Evolutionary conservation across 306 rosid genomes (phyloP).

Genomic region (Rubus idaeus): DNA sequence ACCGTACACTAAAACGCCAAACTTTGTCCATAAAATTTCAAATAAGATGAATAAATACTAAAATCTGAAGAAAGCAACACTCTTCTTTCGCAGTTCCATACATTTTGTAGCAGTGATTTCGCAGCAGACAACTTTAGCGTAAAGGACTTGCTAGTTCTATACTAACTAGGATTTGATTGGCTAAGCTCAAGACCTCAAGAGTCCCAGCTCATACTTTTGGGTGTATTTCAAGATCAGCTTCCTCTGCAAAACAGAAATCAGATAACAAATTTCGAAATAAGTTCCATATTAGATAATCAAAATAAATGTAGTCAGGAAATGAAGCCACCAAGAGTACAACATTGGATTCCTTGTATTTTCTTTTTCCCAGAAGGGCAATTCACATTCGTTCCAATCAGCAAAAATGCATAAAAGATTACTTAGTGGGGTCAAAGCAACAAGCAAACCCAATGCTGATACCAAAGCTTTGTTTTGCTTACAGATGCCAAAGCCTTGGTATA

Average conservation of each 20-base stretch:
- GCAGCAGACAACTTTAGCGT: background rate
- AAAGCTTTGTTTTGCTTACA: background rate
- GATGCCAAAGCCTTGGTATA: background rate
- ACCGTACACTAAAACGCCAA: conserved; percentile 1
- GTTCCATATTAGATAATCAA: background rate
- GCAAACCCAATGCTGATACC: background rate
- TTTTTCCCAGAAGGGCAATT: background rate
- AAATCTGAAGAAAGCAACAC: conserved; percentile 5
- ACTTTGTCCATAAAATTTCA: conserved; percentile 18
- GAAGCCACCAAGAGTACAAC: background rate
- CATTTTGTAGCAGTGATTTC: background rate
- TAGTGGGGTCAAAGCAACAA: background rate
- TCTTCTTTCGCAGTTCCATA: conserved; percentile 15
- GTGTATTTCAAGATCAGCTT: conserved; percentile 73
- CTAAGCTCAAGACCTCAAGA: conserved; percentile 74
- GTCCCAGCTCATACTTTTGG: conserved; percentile 85
- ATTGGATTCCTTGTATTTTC: background rate
- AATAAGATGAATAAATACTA: conserved; percentile 19
- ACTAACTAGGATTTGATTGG: conserved; percentile 45
- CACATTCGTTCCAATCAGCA: background rate
- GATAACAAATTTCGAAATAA: background rate
- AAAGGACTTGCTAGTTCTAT: conserved; percentile 11
- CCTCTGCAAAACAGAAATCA: conserved; percentile 58
- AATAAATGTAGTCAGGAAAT: background rate
- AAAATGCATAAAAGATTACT: background rate